phyloP scores from a whole-genome alignment of 2,329 filamentous ascomycete genomes.

The Neonectria punicea region DNA sequence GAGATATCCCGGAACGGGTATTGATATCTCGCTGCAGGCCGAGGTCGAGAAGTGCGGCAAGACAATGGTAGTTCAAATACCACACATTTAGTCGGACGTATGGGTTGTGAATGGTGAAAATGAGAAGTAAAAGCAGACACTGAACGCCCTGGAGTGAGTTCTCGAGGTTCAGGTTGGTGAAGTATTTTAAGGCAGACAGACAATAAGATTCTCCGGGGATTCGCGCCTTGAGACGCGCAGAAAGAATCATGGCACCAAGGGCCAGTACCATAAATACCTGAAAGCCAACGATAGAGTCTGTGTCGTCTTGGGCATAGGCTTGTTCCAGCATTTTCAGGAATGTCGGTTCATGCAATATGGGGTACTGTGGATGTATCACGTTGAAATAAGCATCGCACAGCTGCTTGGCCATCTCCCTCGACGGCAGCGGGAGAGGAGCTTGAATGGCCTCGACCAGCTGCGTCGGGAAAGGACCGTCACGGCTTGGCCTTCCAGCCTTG shows the following conservation, averaged over 20 bases:
- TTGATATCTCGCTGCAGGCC: conserved; percentile 62
- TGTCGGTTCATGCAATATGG: conserved; percentile 58
- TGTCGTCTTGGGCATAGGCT: conserved; percentile 46
- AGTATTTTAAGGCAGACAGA: conserved; percentile 56
- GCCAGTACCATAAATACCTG: conserved; percentile 65
- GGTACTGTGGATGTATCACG: conserved; percentile 59
- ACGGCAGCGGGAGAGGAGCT: conserved; percentile 47
- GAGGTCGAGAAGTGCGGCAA: conserved; percentile 61
- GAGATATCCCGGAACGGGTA: conserved; percentile 53
- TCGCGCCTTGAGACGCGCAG: conserved; percentile 53
- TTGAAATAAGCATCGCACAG: conserved; percentile 60
- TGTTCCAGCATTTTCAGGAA: conserved; percentile 53
- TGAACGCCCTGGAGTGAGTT: conserved; percentile 61
- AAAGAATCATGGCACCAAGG: conserved; percentile 58
- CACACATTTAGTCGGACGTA: conserved; percentile 61
- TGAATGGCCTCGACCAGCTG: conserved; percentile 47
- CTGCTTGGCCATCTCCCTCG: conserved; percentile 50
- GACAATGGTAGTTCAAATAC: conserved; percentile 66
- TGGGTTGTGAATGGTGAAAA: conserved; percentile 63
- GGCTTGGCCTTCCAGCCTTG: conserved; percentile 9
- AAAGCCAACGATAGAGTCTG: conserved; percentile 51
- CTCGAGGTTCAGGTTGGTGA: conserved; percentile 59
- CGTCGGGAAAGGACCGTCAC: conserved; percentile 33
- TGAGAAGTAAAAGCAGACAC: conserved; percentile 56
- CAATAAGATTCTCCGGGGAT: conserved; percentile 62